Conservation (phyloP, 1,284 basidiomycete genomes). For the Macrocystidia cucumis region DNA sequence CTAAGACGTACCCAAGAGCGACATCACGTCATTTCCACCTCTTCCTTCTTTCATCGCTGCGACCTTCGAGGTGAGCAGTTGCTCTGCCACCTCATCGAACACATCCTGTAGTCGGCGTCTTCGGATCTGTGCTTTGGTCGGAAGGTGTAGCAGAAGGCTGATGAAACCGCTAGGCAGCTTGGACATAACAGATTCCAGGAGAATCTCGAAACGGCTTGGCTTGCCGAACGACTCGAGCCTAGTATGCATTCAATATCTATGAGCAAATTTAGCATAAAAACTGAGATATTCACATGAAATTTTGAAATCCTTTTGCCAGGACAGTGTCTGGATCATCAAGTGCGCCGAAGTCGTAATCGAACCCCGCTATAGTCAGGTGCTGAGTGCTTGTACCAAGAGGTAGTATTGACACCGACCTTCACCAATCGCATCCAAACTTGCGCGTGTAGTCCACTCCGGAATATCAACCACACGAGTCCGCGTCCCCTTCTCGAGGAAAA, state of each 20-base stretch:
- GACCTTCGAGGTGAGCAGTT: conserved; percentile 31
- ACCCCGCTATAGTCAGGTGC: conserved; percentile 25
- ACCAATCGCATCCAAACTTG: conserved; percentile 38
- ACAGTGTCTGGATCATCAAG: conserved; percentile 27
- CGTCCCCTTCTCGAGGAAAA: conserved; percentile 18
- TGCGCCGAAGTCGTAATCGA: conserved; percentile 31
- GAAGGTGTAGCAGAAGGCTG: no score
- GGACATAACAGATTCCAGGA: no score
- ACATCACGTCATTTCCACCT: conserved; percentile 32
- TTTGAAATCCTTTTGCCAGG: conserved; percentile 22
- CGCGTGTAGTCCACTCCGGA: conserved; percentile 28
- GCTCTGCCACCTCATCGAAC: neutral
- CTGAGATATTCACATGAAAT: conserved; percentile 21
- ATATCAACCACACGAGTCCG: conserved; percentile 32
- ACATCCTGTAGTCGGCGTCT: no score
- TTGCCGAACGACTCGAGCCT: no score
- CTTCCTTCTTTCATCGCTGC: conserved; percentile 32
- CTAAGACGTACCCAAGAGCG: conserved; percentile 26
- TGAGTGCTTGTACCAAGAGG: neutral
- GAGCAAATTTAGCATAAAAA: neutral
- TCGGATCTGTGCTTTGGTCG: no score
- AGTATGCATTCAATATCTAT: no score
- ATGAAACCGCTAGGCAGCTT: no score
- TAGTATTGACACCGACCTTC: conserved; percentile 20
- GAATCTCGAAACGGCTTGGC: no score